A percentile compares a stretch with the other conserved stretches of the same genome.
Evolutionary conservation across 2,329 filamentous ascomycete genomes (phyloP).

Genomic region (Mycosphaerelloides madeirae): DNA sequence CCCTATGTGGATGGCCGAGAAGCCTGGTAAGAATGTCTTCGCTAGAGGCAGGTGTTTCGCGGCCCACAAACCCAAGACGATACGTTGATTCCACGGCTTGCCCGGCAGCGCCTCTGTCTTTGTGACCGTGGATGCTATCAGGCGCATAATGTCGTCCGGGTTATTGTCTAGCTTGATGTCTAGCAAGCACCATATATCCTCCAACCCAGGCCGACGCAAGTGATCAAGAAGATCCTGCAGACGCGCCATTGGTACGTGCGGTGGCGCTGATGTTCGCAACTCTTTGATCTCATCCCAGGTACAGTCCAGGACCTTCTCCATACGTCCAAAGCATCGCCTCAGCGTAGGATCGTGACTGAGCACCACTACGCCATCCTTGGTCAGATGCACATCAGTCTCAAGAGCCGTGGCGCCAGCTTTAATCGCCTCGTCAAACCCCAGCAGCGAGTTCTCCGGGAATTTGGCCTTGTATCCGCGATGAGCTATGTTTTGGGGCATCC

Average conservation of each 20-base stretch:
- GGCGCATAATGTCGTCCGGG: constrained; percentile 63
- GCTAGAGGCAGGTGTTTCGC: constrained; percentile 66
- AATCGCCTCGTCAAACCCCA: constrained; percentile 69
- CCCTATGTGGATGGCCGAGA: constrained; percentile 63
- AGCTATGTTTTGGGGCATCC: constrained; percentile 66
- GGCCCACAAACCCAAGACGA: constrained; percentile 80
- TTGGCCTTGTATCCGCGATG: constrained; percentile 74
- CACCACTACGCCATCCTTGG: constrained; percentile 77
- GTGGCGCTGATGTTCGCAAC: constrained; percentile 62
- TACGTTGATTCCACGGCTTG: constrained; percentile 64
- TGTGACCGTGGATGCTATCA: constrained; percentile 61
- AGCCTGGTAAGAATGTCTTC: constrained; percentile 57
- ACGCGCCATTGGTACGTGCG: constrained; percentile 67
- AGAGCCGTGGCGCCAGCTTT: constrained; percentile 71
- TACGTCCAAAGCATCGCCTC: constrained; percentile 75
- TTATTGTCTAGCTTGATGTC: constrained; percentile 84
- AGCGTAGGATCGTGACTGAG: constrained; percentile 65
- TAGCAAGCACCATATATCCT: constrained; percentile 73
- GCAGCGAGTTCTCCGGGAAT: constrained; percentile 82
- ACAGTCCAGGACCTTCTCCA: constrained; percentile 67
- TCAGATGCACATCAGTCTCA: constrained; percentile 83
- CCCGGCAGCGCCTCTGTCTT: constrained; percentile 7
- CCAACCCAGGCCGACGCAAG: constrained; percentile 58
- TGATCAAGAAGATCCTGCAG: constrained; percentile 70
- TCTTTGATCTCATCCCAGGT: constrained; percentile 69